Evolutionary conservation across 345 rosid species (phyloP).

Genomic region (Kernera saxatilis): DNA sequence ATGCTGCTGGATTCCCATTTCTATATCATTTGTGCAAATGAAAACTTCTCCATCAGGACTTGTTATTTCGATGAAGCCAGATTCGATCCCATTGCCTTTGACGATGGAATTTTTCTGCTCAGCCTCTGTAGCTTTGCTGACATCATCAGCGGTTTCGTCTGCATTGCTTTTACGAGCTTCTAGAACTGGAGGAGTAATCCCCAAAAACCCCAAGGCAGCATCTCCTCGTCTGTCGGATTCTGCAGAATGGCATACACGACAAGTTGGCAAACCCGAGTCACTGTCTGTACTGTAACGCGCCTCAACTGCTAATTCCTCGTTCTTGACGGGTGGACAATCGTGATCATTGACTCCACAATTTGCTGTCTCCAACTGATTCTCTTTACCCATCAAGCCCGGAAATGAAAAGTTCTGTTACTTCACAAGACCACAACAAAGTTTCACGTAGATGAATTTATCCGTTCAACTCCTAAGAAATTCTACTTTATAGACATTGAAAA

Average conservation of each 20-base stretch:
- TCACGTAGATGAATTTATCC: conserved; percentile 7
- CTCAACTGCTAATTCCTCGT: conserved; percentile 34
- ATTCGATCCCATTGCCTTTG: conserved; percentile 35
- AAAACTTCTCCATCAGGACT: conserved; percentile 79
- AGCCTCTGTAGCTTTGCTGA: conserved; percentile 15
- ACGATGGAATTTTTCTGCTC: conserved; percentile 29
- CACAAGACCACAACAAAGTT: conserved; percentile 9
- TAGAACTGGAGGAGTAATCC: conserved; percentile 49
- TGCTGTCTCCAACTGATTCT: conserved; percentile 39
- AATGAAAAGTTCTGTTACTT: conserved; percentile 11
- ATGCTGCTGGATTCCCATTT: conserved; percentile 53
- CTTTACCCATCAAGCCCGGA: conserved; percentile 56
- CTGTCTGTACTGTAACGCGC: conserved; percentile 60
- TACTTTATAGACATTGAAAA: neutral
- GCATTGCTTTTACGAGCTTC: conserved; percentile 42
- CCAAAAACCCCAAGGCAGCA: conserved; percentile 63
- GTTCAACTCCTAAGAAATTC: neutral
- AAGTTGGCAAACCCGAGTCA: conserved; percentile 58
- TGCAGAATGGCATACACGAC: conserved; percentile 95
- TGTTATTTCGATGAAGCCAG: conserved; percentile 57
- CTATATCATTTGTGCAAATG: conserved; percentile 64
- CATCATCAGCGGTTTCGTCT: conserved; percentile 31
- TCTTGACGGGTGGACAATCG: conserved; percentile 33
- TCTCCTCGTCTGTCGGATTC: conserved; percentile 92
- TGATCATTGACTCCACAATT: conserved; percentile 40